Base-by-base conservation (phyloP, 108 stramenopile species). In the Skeletonema tropicum region DNA sequence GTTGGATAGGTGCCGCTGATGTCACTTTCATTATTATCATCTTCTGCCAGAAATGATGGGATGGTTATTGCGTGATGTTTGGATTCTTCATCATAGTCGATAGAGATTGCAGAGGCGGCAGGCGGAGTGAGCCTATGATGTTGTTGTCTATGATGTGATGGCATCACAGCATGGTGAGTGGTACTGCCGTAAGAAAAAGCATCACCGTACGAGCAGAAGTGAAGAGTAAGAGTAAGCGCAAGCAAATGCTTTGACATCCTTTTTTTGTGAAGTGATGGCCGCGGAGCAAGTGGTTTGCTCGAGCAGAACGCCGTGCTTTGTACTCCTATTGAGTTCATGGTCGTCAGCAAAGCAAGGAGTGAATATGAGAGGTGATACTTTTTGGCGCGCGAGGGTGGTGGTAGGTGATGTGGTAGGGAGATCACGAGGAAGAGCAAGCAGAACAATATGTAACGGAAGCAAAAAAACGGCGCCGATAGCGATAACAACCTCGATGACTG, bases 1-100 rank as follows among this genome's bases (percentile, higher is more conserved):
- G 89, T 89, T 66, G 88, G 88, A 79, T 86, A 90, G 6, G 11
- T 60, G 26, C 70, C 71, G 30, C 7, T 55, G 19, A 55, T 55
- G 52, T 82, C 55, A 26, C 35, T 42, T 30, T 67, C 31, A 29
- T 29, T 2, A 29, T 29, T 2, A 1, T 1, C 1, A 55, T 71
- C 49, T 42, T 71, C 49, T 13, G 74, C 11, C 29, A 79, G 62
- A 68, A 80, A 73, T n/a, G 79, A 63, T 21, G 73, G 79, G 42
- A 80, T 45, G 36, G 79, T 80, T 19, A 74, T 64, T 15, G 70
- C 41, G 39, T 74, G 73, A 42, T 74, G 73, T 31, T 68, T 21
- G 1, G 48, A 55, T 49, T 65, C 73, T 12, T 74, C 26, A 29
- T 60, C 42, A 64, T 46, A 66, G 21, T 48, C 63, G 23, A 73